These are phyloP conservation scores for Aspergillus sparsus DNA, from an alignment of 495 filamentous ascomycete species.

Conservation along the genomic window DNA sequence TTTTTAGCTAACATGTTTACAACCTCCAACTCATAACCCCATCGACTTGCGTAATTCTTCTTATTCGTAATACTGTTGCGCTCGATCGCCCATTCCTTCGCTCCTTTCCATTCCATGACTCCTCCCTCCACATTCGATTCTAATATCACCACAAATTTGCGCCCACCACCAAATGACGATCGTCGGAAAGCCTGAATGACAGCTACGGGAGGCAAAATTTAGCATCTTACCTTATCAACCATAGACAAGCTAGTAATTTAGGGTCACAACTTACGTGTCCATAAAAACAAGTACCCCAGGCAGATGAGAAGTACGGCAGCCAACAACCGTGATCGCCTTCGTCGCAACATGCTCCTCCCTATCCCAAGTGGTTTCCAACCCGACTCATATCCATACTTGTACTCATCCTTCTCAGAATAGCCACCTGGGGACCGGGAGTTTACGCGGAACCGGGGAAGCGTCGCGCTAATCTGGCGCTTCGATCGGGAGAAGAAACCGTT, in stretches of 20 bases:
- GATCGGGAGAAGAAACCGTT: constrained; percentile 82
- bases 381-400: constrained; percentile 59
- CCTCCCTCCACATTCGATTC: constrained; percentile 93
- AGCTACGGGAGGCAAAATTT: constrained; percentile 22
- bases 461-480: constrained; percentile 70
- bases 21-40: constrained; percentile 96
- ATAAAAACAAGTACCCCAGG: constrained; percentile 63
- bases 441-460: constrained; percentile 66
- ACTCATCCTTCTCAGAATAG: constrained; percentile 79
- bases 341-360: constrained; percentile 46
- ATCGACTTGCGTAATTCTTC: constrained; percentile 76
- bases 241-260: background rate
- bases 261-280: constrained; percentile 40
- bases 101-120: constrained; percentile 99
- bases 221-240: background rate
- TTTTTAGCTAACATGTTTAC: constrained; percentile 99
- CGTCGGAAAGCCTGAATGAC: constrained; percentile 53
- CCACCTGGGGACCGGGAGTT: constrained; percentile 32
- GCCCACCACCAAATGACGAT: constrained; percentile 73
- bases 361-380: constrained; percentile 35
- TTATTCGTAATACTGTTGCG: constrained; percentile 96
- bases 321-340: constrained; percentile 61
- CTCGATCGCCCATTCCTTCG: constrained; percentile 97
- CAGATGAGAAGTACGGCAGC: constrained; percentile 61
- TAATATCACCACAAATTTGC: constrained; percentile 90